Evolutionary conservation across 2,329 filamentous ascomycete species (phyloP).

Genomic region (Domatiomyces globalis): DNA sequence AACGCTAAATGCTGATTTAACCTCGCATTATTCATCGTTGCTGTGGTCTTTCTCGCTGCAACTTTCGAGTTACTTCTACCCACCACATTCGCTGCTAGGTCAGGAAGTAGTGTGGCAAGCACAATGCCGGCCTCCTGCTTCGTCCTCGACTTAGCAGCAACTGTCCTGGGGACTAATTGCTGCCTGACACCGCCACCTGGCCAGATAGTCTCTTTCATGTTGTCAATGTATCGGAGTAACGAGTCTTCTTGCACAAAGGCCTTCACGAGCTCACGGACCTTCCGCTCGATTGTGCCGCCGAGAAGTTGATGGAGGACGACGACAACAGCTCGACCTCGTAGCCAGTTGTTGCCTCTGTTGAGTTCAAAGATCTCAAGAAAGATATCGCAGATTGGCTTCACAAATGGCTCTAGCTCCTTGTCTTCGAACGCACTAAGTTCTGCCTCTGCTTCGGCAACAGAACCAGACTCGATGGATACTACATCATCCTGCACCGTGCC

Average conservation of each 20-base stretch:
- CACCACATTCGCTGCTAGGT: conserved; percentile 84
- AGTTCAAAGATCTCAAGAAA: conserved; percentile 93
- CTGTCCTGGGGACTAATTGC: conserved; percentile 43
- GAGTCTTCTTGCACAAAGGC: conserved; percentile 62
- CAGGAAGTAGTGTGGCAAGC: conserved; percentile 76
- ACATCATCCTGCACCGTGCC: conserved; percentile 20
- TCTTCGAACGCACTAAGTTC: conserved; percentile 88
- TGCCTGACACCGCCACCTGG: conserved; percentile 40
- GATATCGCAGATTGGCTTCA: conserved; percentile 95
- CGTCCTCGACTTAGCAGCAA: conserved; percentile 62
- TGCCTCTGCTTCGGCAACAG: conserved; percentile 67
- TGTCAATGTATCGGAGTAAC: conserved; percentile 58
- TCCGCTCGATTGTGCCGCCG: conserved; percentile 89
- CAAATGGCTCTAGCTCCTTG: conserved; percentile 80
- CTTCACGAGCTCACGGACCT: conserved; percentile 73
- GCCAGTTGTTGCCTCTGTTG: conserved; percentile 91
- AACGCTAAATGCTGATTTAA: conserved; percentile 65
- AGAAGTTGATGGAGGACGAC: conserved; percentile 92
- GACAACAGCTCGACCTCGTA: conserved; percentile 85
- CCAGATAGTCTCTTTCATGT: conserved; percentile 70
- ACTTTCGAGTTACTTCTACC: conserved; percentile 82
- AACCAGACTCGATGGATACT: conserved; percentile 33
- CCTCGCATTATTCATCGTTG: conserved; percentile 76
- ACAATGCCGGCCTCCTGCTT: conserved; percentile 78
- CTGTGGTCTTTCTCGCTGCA: conserved; percentile 76